Evolutionary conservation across 345 rosid species (phyloP).

Genomic region (Durio zibethinus): DNA sequence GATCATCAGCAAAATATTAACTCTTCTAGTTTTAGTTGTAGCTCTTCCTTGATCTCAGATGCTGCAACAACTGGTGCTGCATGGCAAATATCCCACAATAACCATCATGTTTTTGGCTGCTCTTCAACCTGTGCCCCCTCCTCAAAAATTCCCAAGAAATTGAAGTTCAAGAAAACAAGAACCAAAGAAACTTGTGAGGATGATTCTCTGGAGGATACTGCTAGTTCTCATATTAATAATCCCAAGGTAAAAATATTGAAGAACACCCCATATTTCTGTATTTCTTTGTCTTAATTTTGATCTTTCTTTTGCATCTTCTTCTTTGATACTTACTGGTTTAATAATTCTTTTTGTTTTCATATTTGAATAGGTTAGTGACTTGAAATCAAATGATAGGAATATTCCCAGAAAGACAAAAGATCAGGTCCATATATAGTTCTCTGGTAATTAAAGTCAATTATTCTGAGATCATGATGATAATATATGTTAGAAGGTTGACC

Average conservation of each 20-base stretch:
- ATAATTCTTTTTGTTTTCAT: background rate
- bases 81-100: conserved; percentile 29
- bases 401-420: conserved; percentile 40
- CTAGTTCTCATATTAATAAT: conserved; percentile 76
- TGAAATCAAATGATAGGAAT: conserved; percentile 32
- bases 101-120: background rate
- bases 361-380: conserved; percentile 48
- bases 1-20: conserved; percentile 18
- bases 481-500: no score
- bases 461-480: background rate
- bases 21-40: conserved; percentile 36
- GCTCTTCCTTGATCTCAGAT: conserved; percentile 68
- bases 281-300: background rate
- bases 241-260: conserved; percentile 49
- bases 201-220: conserved; percentile 89
- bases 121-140: conserved; percentile 13
- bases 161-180: conserved; percentile 52
- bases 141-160: conserved; percentile 29
- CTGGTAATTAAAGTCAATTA: conserved; percentile 30
- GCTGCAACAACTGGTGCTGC: conserved; percentile 67
- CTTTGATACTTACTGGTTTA: background rate
- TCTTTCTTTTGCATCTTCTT: background rate
- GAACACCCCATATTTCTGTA: background rate
- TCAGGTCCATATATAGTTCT: conserved; percentile 31
- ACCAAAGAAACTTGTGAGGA: conserved; percentile 45